phyloP scores from a whole-genome alignment of 225 moss, liverwort and hornwort genomes.

The Straminergon stramineum region DNA sequence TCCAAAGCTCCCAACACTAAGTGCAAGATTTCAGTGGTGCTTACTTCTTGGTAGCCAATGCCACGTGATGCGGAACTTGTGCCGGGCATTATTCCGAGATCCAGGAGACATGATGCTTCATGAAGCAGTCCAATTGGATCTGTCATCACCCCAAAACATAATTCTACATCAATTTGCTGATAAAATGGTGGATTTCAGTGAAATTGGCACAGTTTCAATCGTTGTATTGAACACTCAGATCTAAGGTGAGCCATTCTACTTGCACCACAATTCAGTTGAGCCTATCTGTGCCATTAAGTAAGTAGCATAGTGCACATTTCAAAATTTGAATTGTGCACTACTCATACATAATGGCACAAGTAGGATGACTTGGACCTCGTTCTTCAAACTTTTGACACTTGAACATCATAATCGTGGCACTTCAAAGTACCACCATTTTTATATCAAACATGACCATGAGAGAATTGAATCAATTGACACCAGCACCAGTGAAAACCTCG shows the following conservation, averaged over 20 bases:
- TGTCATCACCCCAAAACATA: neutral
- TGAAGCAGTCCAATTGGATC: slow-evolving; percentile 53
- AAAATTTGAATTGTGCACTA: neutral
- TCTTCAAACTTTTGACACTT: neutral
- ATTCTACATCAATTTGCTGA: neutral
- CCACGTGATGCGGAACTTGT: slow-evolving; percentile 65
- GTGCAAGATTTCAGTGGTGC: neutral
- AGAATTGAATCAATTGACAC: neutral
- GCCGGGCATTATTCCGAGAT: slow-evolving; percentile 52
- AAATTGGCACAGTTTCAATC: neutral
- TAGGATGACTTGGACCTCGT: neutral
- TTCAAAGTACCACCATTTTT: neutral
- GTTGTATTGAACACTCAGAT: neutral
- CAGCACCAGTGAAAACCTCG: neutral
- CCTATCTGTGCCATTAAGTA: neutral
- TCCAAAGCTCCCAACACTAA: neutral
- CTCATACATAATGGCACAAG: neutral
- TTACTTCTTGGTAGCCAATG: slow-evolving; percentile 76
- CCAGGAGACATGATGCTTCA: slow-evolving; percentile 73
- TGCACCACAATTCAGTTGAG: neutral
- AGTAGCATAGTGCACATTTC: neutral
- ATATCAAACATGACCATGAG: neutral
- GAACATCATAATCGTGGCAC: neutral
- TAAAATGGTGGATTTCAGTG: neutral
- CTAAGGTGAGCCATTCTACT: neutral